Conservation (phyloP, 202 grass and related monocot species). For the Carex sylvatica region DNA sequence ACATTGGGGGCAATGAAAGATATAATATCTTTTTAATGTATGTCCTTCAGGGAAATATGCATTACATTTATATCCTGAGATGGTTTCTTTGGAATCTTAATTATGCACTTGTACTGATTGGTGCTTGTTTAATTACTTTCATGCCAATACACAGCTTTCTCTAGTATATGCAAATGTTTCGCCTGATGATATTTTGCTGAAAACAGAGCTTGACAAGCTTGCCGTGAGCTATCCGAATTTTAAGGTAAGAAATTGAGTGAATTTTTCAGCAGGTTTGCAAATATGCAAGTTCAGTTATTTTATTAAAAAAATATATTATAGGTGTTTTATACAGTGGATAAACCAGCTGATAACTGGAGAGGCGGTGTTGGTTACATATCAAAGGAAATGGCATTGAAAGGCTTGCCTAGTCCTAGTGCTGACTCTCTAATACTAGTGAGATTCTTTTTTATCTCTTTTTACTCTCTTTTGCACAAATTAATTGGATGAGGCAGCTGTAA, state of each 20-base stretch:
- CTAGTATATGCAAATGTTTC: slow-evolving; percentile 90
- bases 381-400: slow-evolving; percentile 82
- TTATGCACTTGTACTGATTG: background rate
- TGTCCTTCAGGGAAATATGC: background rate
- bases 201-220: slow-evolving; percentile 81
- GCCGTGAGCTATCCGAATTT: slow-evolving; percentile 84
- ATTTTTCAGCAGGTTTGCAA: background rate
- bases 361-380: slow-evolving; percentile 77
- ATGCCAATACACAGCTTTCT: slow-evolving; percentile 55
- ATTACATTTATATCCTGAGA: background rate
- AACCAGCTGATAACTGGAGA: slow-evolving; percentile 71
- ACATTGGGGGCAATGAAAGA: background rate
- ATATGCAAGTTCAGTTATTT: slow-evolving; percentile 19
- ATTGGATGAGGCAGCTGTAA: background rate
- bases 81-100: background rate
- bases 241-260: slow-evolving; percentile 52
- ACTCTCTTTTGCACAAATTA: slow-evolving; percentile 8
- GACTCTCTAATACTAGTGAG: slow-evolving; percentile 78
- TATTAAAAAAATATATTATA: slow-evolving; percentile 33
- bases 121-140: background rate
- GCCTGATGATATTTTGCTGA: slow-evolving; percentile 90
- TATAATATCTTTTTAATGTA: background rate
- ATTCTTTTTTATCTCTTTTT: background rate
- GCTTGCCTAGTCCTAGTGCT: slow-evolving; percentile 67
- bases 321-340: slow-evolving; percentile 97